Conservation (phyloP, 2,329 filamentous ascomycete species). For the Penicillium sp. region DNA sequence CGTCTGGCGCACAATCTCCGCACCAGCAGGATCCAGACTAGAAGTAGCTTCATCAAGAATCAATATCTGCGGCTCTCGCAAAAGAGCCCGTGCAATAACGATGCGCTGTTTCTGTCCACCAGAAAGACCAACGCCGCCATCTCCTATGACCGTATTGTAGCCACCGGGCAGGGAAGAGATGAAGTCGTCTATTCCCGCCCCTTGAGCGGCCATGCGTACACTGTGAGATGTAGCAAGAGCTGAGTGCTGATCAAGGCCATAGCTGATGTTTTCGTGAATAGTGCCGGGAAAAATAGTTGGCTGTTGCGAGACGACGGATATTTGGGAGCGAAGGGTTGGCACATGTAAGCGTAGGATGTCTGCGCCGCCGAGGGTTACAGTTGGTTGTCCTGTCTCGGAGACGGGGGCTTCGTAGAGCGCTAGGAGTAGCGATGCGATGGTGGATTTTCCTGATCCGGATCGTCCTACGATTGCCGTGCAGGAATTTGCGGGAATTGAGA, state of each 20-base stretch:
- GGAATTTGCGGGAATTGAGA: slow-evolving; percentile 60
- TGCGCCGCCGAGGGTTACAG: slow-evolving; percentile 52
- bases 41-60: slow-evolving; percentile 86
- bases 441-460: slow-evolving; percentile 90
- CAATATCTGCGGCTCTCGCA: slow-evolving; percentile 66
- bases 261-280: slow-evolving; percentile 59
- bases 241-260: slow-evolving; percentile 62
- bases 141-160: slow-evolving; percentile 71
- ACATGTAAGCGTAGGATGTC: slow-evolving; percentile 60
- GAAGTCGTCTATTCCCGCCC: slow-evolving; percentile 68
- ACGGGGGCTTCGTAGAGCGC: slow-evolving; percentile 58
- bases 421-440: slow-evolving; percentile 69
- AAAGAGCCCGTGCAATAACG: slow-evolving; percentile 73
- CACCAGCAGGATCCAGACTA: slow-evolving; percentile 68
- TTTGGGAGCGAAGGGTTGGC: slow-evolving; percentile 55
- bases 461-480: slow-evolving; percentile 75
- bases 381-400: slow-evolving; percentile 22
- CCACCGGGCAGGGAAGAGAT: slow-evolving; percentile 66
- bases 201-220: slow-evolving; percentile 55
- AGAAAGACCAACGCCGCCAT: slow-evolving; percentile 68
- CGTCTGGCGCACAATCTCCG: slow-evolving; percentile 60
- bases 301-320: slow-evolving; percentile 58
- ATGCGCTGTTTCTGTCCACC: slow-evolving; percentile 81
- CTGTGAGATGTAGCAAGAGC: slow-evolving; percentile 47
- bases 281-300: slow-evolving; percentile 58